These are phyloP conservation scores for Trebouxia gelatinosa DNA, from an alignment of 163 green algal species.

Conservation along the genomic window DNA sequence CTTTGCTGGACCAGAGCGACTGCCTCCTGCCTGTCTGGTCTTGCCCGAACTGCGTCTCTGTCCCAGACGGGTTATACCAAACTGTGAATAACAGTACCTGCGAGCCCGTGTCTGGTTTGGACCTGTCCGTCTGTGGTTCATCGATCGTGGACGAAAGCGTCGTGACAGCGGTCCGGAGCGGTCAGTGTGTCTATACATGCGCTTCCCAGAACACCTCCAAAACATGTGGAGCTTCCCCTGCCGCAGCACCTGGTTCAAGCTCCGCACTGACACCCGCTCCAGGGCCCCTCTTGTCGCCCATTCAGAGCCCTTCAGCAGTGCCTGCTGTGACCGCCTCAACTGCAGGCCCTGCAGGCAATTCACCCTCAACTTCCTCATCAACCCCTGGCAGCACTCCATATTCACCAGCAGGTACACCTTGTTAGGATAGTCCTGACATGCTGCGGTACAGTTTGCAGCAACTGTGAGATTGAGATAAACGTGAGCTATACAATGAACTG, in stretches of 20 bases:
- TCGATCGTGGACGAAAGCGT: constrained; percentile 20
- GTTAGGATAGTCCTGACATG: no score
- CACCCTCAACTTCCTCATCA: constrained; percentile 1
- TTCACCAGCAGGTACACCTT: background rate
- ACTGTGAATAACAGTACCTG: constrained; percentile 17
- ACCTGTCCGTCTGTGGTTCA: constrained; percentile 14
- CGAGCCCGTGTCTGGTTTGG: constrained; percentile 14
- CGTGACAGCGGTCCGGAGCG: background rate
- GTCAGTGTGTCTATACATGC: background rate
- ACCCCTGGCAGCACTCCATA: background rate
- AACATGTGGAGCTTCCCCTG: background rate
- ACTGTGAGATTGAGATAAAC: no score
- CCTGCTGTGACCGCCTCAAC: background rate
- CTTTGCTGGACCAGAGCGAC: no score
- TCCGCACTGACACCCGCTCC: background rate
- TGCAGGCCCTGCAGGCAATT: background rate
- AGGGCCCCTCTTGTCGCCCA: no score
- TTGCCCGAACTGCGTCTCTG: constrained; percentile 21
- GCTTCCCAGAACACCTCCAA: background rate
- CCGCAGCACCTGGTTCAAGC: background rate
- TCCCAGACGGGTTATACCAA: constrained; percentile 7
- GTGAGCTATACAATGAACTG: no score
- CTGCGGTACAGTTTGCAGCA: no score
- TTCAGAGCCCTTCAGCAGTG: no score
- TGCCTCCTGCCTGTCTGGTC: constrained; percentile 23